phyloP scores from a whole-genome alignment of 305 asterid species.

The Plantago coronopus region DNA sequence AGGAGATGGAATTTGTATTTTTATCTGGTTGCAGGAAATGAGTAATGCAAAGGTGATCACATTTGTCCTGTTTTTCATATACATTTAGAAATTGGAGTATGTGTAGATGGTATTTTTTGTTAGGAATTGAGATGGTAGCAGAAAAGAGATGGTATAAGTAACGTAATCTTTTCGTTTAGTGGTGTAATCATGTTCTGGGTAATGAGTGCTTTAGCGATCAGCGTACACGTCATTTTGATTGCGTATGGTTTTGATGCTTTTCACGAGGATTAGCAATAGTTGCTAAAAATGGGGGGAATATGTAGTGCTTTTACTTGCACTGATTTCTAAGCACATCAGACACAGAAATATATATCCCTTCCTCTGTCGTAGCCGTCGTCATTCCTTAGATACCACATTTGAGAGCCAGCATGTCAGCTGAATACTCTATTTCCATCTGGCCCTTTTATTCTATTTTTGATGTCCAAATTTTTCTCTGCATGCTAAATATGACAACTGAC shows the following conservation, averaged over 20 bases:
- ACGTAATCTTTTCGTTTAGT: no score
- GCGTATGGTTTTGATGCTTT: background rate
- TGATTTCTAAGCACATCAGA: background rate
- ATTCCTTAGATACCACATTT: background rate
- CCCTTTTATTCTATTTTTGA: background rate
- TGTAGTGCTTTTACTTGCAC: background rate
- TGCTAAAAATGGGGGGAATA: background rate
- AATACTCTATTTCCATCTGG: background rate
- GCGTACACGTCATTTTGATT: no score
- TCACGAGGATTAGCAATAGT: background rate
- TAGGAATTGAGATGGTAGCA: slow-evolving; percentile 9
- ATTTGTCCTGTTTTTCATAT: background rate
- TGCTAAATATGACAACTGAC: background rate
- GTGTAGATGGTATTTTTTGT: background rate
- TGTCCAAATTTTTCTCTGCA: background rate
- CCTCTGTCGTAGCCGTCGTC: no score
- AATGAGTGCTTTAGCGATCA: background rate
- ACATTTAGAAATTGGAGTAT: background rate
- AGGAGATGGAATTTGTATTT: slow-evolving; percentile 14
- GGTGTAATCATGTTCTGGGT: background rate
- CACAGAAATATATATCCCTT: background rate
- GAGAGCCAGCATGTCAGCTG: background rate
- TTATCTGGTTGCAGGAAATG: background rate
- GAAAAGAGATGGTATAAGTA: background rate
- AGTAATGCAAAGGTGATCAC: background rate